Evolutionary conservation across 768 basidiomycete genomes (phyloP).

Genomic region (Exidia glandulosa): DNA sequence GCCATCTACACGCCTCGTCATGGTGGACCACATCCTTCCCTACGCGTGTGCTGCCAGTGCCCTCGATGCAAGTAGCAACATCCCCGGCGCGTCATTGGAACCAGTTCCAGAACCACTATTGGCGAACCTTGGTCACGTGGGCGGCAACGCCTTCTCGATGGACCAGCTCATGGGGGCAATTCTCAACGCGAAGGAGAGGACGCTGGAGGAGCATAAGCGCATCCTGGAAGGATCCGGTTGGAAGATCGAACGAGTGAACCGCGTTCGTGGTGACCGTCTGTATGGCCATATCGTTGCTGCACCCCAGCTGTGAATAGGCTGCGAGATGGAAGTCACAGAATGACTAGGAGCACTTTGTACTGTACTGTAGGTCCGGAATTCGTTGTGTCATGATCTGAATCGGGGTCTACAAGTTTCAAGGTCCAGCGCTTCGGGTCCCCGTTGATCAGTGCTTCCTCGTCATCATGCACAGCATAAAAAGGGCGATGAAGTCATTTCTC

Average conservation of each 20-base stretch:
- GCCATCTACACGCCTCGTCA: conserved; percentile 1
- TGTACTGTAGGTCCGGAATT: too few relatives aligned
- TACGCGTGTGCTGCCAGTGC: conserved; percentile 10
- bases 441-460: too few relatives aligned
- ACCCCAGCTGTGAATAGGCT: too few relatives aligned
- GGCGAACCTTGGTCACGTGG: conserved; percentile 12
- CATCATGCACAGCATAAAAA: too few relatives aligned
- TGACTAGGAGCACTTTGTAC: too few relatives aligned
- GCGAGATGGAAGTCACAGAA: too few relatives aligned
- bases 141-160: conserved; percentile 5
- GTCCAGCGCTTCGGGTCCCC: too few relatives aligned
- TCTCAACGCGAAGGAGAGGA: conserved; percentile 62
- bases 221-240: conserved; percentile 50
- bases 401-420: too few relatives aligned
- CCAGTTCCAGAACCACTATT: conserved; percentile 15
- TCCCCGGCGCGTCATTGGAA: conserved; percentile 27
- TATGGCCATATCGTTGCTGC: background rate
- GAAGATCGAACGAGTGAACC: conserved; percentile 17
- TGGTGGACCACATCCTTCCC: conserved; percentile 12
- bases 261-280: conserved; percentile 1
- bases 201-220: conserved; percentile 48
- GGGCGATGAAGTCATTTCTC: too few relatives aligned
- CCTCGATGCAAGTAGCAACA: conserved; percentile 7
- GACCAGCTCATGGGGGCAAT: conserved; percentile 42
- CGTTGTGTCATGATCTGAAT: too few relatives aligned